phyloP scores from a whole-genome alignment of 2,329 filamentous ascomycete species.

The Neofusicoccum umdonicola region DNA sequence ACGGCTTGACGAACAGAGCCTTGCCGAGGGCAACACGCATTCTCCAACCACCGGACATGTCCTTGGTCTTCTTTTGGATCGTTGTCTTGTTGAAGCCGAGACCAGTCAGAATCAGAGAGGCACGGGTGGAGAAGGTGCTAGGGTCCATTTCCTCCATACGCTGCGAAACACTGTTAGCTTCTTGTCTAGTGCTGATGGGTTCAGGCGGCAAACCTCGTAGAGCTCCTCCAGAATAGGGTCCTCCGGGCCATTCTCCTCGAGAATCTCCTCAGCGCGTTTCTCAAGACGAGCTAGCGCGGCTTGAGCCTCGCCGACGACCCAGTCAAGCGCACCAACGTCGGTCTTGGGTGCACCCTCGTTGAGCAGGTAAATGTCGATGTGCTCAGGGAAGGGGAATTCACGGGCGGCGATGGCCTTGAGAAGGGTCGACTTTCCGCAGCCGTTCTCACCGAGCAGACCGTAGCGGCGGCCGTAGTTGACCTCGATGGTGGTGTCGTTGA shows the following conservation, averaged over 20 bases:
- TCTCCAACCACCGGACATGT: constrained; percentile 99
- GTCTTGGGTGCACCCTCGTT: constrained; percentile 93
- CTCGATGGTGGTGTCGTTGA: constrained; percentile 91
- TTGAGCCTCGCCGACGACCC: constrained; percentile 94
- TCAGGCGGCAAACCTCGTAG: constrained; percentile 74
- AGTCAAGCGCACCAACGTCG: constrained; percentile 88
- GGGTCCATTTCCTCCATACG: constrained; percentile 99
- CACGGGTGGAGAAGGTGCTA: constrained; percentile 92
- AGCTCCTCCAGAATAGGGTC: constrained; percentile 86
- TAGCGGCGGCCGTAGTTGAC: constrained; percentile 91
- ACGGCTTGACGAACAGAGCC: constrained; percentile 97
- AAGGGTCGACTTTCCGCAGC: constrained; percentile 97
- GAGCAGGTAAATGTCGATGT: constrained; percentile 96
- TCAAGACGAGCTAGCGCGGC: constrained; percentile 89
- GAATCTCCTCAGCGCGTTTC: constrained; percentile 79
- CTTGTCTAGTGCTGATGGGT: background rate
- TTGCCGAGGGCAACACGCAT: constrained; percentile 98
- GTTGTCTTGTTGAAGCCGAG: constrained; percentile 98
- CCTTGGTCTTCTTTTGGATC: constrained; percentile 99
- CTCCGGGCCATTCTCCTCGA: constrained; percentile 91
- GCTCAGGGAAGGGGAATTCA: constrained; percentile 93
- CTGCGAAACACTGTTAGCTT: constrained; percentile 45
- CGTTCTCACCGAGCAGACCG: constrained; percentile 96
- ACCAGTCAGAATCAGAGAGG: constrained; percentile 95
- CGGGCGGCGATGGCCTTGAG: constrained; percentile 91